Base-by-base conservation (phyloP, 2,329 filamentous ascomycete species). In the Aspergillus sp. region DNA sequence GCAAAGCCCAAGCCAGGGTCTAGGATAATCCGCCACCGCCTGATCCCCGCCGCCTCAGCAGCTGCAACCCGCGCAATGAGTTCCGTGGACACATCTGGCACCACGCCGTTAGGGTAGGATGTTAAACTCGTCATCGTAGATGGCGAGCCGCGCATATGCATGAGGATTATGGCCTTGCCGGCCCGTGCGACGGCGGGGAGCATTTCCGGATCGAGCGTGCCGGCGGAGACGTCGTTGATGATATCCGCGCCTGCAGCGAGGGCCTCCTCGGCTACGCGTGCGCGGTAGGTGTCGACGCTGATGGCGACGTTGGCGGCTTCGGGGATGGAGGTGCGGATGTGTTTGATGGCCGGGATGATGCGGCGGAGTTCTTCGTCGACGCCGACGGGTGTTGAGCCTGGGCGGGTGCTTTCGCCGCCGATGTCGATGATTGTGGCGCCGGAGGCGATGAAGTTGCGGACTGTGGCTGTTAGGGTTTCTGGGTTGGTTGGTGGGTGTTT, bases 1-100 rank as follows among this genome's bases (percentile, higher is more conserved):
- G 95, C 92, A 71, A 99, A 99, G 0, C 95, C 95, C 33, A 99
- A 84, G 0, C 95, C 95, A 0, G 95, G 95, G 71, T 99, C 95
- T 2, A 98, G 85, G 34, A 98, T 87, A 63, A 99, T 96, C 63
- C 93, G 89, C 95, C 95, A 99, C 49, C 93, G 87, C 4, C 90
- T 83, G 44, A 99, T 84, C 0, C 95, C 95, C 0, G 91, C 92
- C 13, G 79, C 82, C 73, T 96, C 77, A n/a, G 95, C 95, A 2
- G 85, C 90, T 0, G 78, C 78, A 5, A 98, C 83, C 15, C 93
- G 88, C 8, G 77, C 80, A 3, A 82, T 77, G 5, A 97, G 83
- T 75, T 96, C 93, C 1, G 71, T 66, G 5, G 82, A 85, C 3
- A 96, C 81, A 9, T 83, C 85, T 0, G 80, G 71, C 19, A 93